Evolutionary conservation across 2,329 filamentous ascomycete species (phyloP).

Genomic region (Aotearoamyces nothofagi): DNA sequence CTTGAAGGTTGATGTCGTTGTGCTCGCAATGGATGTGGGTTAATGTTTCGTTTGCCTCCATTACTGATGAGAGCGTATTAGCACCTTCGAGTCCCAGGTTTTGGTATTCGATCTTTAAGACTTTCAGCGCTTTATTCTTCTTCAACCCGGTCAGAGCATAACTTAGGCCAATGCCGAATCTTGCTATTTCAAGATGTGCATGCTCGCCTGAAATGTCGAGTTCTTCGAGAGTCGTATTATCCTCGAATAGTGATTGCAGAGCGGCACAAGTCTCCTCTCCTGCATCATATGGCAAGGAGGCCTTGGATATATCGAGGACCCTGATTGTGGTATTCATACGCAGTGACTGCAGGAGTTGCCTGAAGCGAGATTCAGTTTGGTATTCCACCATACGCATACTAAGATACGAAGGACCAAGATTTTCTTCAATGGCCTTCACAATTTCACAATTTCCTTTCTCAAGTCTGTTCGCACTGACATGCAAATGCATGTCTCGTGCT

Average conservation of each 20-base stretch:
- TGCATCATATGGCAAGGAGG: constrained; percentile 54
- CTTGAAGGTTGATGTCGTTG: constrained; percentile 57
- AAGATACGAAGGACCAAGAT: constrained; percentile 43
- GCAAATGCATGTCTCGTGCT: constrained; percentile 44
- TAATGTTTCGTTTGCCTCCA: constrained; percentile 47
- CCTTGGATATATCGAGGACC: constrained; percentile 54
- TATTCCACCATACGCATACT: constrained; percentile 55
- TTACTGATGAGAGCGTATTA: constrained; percentile 51
- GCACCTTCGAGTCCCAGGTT: constrained; percentile 55
- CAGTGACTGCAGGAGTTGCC: constrained; percentile 44
- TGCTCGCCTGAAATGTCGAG: constrained; percentile 59
- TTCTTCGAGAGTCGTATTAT: constrained; percentile 50
- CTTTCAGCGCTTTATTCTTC: constrained; percentile 43
- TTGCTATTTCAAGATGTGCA: constrained; percentile 53
- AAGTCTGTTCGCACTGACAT: constrained; percentile 42
- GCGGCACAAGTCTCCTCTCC: constrained; percentile 50
- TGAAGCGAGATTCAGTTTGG: constrained; percentile 29
- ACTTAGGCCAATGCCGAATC: constrained; percentile 54
- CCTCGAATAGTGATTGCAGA: constrained; percentile 46
- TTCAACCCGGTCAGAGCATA: constrained; percentile 48
- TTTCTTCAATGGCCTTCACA: constrained; percentile 32
- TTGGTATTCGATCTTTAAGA: constrained; percentile 52
- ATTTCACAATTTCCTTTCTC: constrained; percentile 34
- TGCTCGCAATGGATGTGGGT: constrained; percentile 55
- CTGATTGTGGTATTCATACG: constrained; percentile 45